A percentile compares a stretch with the other conserved stretches of the same genome.
Conservation (phyloP, 352 stramenopile species). For the Poterioochromonas sp. region DNA sequence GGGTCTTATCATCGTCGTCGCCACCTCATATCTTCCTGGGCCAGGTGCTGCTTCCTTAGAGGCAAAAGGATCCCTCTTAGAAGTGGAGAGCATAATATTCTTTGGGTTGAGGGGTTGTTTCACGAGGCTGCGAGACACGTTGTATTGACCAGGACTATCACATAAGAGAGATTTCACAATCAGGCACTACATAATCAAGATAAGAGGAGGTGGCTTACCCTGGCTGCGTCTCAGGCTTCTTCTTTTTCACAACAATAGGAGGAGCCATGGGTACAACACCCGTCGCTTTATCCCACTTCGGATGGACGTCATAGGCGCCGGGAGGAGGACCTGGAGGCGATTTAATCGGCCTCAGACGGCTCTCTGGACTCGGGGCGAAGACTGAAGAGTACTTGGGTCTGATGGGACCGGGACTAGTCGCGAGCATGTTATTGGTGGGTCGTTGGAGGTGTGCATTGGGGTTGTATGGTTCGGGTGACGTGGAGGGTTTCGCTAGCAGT, state of each 20-base stretch:
- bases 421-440: background rate
- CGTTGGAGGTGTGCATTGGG: background rate
- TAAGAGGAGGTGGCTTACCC: background rate
- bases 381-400: background rate
- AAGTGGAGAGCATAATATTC: background rate
- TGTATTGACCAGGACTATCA: slow-evolving; percentile 15
- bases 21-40: background rate
- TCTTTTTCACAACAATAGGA: background rate
- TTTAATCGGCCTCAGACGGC: background rate
- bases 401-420: too few relatives aligned
- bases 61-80: background rate
- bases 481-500: background rate
- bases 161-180: background rate
- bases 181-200: background rate
- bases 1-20: background rate
- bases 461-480: background rate
- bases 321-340: background rate
- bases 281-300: background rate
- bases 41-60: background rate
- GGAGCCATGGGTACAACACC: background rate
- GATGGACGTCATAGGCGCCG: background rate
- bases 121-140: background rate
- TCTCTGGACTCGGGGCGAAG: background rate
- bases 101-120: background rate
- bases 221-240: background rate